Conservation (phyloP, 75 land plant genomes). For the Cryptomeria japonica region DNA sequence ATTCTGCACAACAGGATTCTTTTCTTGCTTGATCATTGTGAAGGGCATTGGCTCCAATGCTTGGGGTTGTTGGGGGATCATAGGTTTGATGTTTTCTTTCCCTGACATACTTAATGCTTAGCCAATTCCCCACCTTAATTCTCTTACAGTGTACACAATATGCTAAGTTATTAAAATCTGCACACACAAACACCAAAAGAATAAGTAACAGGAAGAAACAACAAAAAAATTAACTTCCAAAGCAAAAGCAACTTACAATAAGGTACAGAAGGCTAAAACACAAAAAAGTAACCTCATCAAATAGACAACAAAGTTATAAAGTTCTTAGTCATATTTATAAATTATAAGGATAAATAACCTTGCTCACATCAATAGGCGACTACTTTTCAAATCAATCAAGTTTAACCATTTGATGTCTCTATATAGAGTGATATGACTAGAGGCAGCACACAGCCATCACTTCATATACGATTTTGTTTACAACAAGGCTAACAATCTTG, state of each 20-base stretch:
- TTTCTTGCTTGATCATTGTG: background rate
- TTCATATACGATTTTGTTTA: background rate
- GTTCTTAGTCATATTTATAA: background rate
- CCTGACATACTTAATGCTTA: background rate
- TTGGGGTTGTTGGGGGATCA: background rate
- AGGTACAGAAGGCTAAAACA: background rate
- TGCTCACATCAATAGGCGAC: background rate
- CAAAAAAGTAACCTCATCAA: background rate
- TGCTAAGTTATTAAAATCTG: background rate
- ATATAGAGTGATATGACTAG: background rate
- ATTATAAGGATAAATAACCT: background rate
- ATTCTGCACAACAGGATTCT: background rate
- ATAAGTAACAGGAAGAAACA: background rate
- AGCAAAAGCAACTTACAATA: background rate
- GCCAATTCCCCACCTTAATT: background rate
- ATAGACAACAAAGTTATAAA: background rate
- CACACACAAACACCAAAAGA: background rate
- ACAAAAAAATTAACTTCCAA: background rate
- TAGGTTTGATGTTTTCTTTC: background rate
- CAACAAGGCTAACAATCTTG: background rate
- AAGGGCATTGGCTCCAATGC: background rate
- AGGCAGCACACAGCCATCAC: background rate
- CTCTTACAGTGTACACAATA: background rate
- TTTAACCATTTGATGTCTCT: background rate
- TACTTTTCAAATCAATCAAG: background rate